Evolutionary conservation across 192 early-diverging fungal species (phyloP).

Genomic region (Rhizoclosmatium globosum): DNA sequence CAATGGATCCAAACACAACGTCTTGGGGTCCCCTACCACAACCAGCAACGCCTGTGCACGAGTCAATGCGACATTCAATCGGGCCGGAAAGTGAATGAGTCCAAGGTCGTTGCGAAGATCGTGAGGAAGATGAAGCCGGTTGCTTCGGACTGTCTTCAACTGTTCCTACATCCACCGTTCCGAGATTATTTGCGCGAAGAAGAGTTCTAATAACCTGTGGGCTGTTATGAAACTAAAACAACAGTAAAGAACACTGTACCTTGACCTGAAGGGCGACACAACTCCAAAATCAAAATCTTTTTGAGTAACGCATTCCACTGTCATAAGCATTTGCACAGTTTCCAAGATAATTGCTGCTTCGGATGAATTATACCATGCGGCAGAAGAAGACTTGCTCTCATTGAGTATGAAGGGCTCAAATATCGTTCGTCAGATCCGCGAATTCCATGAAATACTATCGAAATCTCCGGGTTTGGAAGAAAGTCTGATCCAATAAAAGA

Average conservation of each 20-base stretch:
- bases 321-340: constrained; percentile 43
- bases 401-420: constrained; percentile 9
- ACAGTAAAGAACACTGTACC: background rate
- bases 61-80: constrained; percentile 62
- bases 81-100: constrained; percentile 49
- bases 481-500: constrained; percentile 44
- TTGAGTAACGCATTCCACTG: constrained; percentile 32
- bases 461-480: constrained; percentile 56
- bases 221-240: background rate
- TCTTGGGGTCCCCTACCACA: constrained; percentile 29
- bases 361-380: constrained; percentile 60
- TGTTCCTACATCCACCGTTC: constrained; percentile 47
- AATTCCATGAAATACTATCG: constrained; percentile 58
- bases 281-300: constrained; percentile 64
- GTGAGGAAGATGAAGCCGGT: constrained; percentile 44
- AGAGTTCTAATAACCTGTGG: constrained; percentile 41
- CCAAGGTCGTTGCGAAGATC: constrained; percentile 50
- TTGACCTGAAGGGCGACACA: constrained; percentile 64
- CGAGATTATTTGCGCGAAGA: constrained; percentile 44
- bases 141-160: constrained; percentile 57
- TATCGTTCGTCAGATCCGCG: constrained; percentile 53
- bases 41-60: constrained; percentile 45
- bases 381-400: constrained; percentile 6
- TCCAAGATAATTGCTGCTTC: constrained; percentile 55
- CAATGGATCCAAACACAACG: constrained; percentile 20